These are phyloP conservation scores for Gossypium turneri DNA, from an alignment of 345 rosid species.

Conservation along the genomic window DNA sequence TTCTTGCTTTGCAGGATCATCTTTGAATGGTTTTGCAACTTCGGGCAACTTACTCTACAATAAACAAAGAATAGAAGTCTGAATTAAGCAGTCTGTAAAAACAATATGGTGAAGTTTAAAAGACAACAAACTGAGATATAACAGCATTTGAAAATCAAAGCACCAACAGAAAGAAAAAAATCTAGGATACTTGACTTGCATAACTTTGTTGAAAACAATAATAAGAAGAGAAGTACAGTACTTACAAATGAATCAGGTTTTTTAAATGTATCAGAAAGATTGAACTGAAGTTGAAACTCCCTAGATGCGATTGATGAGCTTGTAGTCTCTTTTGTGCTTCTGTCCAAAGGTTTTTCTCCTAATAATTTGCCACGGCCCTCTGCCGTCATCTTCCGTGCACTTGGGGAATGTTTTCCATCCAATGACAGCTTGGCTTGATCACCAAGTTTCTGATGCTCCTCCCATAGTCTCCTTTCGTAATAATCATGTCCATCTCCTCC, in stretches of 20 bases:
- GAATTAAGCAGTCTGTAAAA: conserved; percentile 1
- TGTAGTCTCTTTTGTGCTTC: conserved; percentile 45
- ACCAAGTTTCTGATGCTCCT: conserved; percentile 63
- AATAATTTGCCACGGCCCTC: conserved; percentile 79
- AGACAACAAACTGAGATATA: neutral
- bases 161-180: neutral
- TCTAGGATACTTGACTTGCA: conserved; percentile 6
- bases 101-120: neutral
- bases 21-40: conserved; percentile 73
- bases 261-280: conserved; percentile 85
- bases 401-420: conserved; percentile 48
- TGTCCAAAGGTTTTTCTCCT: conserved; percentile 86
- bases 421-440: conserved; percentile 47
- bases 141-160: neutral
- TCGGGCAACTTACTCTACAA: conserved; percentile 57
- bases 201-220: neutral
- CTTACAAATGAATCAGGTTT: conserved; percentile 68
- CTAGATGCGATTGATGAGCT: conserved; percentile 40
- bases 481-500: conserved; percentile 87
- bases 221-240: conserved; percentile 18
- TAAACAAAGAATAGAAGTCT: conserved; percentile 2
- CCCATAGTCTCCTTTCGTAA: conserved; percentile 84
- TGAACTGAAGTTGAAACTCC: conserved; percentile 52
- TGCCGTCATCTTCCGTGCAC: conserved; percentile 66
- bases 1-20: conserved; percentile 80